Evolutionary conservation across 2,329 filamentous ascomycete species (phyloP), one percentile per base, ranked within the genome.

Genomic region (Parasarocladium wereldwijsianum): DNA sequence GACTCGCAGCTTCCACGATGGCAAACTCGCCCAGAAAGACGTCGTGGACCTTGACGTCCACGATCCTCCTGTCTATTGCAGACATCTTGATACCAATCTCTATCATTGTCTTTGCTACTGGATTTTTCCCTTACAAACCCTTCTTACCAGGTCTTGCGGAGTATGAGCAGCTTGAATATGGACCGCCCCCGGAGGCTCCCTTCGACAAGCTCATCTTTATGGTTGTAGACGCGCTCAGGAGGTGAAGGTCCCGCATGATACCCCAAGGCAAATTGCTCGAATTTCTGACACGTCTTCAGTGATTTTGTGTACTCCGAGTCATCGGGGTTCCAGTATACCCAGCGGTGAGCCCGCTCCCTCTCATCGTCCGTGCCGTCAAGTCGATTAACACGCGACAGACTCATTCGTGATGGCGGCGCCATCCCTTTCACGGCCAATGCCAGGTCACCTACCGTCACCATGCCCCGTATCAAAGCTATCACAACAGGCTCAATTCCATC

Each of bases 401-500:
- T 96, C 40, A 93, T 96, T 47, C 72, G 77, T 45, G 64, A 75
- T 52, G 87, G 87, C 35, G 67, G 68, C 34, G 92, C 90, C 6
- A 63, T 96, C 21, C 90, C 90, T 3, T 98, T 93, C 50, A 98
- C 90, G 18, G 87, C 87, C 19, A 80, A 93, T 65, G 90, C 90
- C 12, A 80, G 83, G n/a, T 85, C 92, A 30, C 90, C 90, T 2
- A 98, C 90, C 6, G 87, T 98, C 37, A 98, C 90, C 12, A 96
- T 98, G 90, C 90, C 90, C 24, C 76, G 87, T 37, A 76, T 98
- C 44, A 98, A 98, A 58, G 85, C 90, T 28, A 85, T 98, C 38
- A 98, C 90, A 1, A 96, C 90, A 2, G 90, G 90, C 36, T 94
- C 87, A 2, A 90, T 93, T n/a, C 90, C 90, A 3, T 96, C 87